Base-by-base conservation (phyloP, 352 stramenopile genomes). In the Pythium sukuiense region DNA sequence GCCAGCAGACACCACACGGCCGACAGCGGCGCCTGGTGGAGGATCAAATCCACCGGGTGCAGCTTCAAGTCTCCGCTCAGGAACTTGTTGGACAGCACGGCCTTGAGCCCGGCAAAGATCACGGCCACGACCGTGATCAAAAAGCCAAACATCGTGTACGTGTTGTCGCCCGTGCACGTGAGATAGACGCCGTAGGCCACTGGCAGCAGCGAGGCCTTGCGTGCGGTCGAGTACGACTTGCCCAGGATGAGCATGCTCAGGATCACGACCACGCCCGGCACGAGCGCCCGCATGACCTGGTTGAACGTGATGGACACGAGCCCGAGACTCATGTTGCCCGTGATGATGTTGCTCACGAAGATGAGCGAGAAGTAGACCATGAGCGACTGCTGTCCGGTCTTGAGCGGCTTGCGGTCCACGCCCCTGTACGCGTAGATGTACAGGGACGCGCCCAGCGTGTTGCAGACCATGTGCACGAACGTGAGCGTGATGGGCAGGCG, bases 271-370 rank as follows among this genome's bases (percentile, higher is more conserved):
- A 96, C 79, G 26, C 80, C 80, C 2, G 89, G 89, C 29, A 97
- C 89, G 27, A 96, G 76, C 49, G 88, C 83, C 32, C 85, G 80
- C 88, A 97, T 96, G 49, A 97, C 88, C 80, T 98, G 95, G 73
- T 98, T 98, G 65, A 98, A 98, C 49, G 93, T 98, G 63, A 98
- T 97, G 18, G 92, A 97, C 8, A 98, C 93, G 65, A 97, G 80
- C 2, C 84, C 77, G 6, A 98, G 69, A 55, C 89, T 98, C 70
- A 90, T 91, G 76, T 98, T 98, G 66, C 95, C 95, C 53, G 96
- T 96, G 71, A 95, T 93, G 77, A 98, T 98, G 68, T 98, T 98
- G 69, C 95, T 91, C 39, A 95, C 92, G 59, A 98, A 98, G 56
- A 98, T 91, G 57, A 98, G 59, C 20, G 84, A 97, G 77, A 94